Evolutionary conservation across 2,329 filamentous ascomycete species (phyloP).

Genomic region (Gyromitra esculenta): DNA sequence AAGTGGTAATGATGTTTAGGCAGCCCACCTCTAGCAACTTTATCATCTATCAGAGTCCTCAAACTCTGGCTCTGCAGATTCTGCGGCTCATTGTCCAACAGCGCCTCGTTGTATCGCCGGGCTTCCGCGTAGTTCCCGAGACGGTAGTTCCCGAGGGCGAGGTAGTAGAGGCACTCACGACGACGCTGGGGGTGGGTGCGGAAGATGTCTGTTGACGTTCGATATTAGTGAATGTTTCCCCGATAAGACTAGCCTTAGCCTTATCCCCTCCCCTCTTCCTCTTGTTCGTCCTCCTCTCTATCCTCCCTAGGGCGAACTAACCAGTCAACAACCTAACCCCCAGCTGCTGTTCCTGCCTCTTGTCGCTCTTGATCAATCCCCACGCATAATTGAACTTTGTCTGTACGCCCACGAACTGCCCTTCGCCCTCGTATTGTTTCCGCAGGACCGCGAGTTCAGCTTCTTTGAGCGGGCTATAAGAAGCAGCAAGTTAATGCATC

Average conservation of each 20-base stretch:
- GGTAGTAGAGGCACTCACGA: slow-evolving; percentile 97
- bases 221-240: slow-evolving; percentile 11
- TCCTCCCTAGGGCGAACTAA: slow-evolving; percentile 10
- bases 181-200: slow-evolving; percentile 89
- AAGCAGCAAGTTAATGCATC: slow-evolving; percentile 1
- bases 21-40: slow-evolving; percentile 75
- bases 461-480: slow-evolving; percentile 79
- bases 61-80: slow-evolving; percentile 92
- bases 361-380: slow-evolving; percentile 94
- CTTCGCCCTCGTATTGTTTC: slow-evolving; percentile 95
- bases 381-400: slow-evolving; percentile 99
- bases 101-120: slow-evolving; percentile 89
- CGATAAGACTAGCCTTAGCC: slow-evolving; percentile 1
- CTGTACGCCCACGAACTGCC: slow-evolving; percentile 94
- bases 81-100: slow-evolving; percentile 87
- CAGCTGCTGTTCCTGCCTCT: slow-evolving; percentile 87
- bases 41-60: slow-evolving; percentile 89
- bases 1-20: not conserved
- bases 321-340: slow-evolving; percentile 82
- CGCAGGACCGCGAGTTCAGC: slow-evolving; percentile 92
- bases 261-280: not conserved
- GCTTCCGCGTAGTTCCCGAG: slow-evolving; percentile 97
- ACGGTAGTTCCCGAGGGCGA: slow-evolving; percentile 97
- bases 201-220: slow-evolving; percentile 81
- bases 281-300: not conserved